Evolutionary conservation across 169 alveolate genomes (phyloP).

Genomic region (Plasmodium cynomolgi): DNA sequence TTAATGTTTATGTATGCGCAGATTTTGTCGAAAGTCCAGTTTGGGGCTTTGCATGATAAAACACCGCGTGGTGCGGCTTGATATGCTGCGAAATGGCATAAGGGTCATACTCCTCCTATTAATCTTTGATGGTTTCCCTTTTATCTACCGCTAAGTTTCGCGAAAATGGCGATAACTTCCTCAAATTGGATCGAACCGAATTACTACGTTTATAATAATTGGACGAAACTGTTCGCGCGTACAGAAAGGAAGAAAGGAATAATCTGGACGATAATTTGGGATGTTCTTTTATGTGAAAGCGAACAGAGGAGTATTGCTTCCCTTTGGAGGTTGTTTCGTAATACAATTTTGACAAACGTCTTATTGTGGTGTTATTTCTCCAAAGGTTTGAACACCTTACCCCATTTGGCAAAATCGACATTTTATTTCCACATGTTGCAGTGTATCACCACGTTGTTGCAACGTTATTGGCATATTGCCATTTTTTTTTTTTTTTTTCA

Average conservation of each 20-base stretch:
- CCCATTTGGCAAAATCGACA: background rate
- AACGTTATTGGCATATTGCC: background rate
- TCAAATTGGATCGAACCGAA: background rate
- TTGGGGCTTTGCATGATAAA: background rate
- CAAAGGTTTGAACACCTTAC: background rate
- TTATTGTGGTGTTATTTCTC: background rate
- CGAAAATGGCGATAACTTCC: background rate
- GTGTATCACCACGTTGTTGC: background rate
- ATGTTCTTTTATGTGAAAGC: background rate
- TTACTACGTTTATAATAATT: background rate
- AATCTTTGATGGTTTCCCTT: background rate
- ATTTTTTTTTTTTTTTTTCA: background rate
- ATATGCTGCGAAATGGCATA: background rate
- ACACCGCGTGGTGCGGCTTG: background rate
- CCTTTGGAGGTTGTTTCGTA: background rate
- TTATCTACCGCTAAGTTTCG: background rate
- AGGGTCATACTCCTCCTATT: background rate
- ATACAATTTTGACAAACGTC: background rate
- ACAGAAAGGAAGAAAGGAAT: background rate
- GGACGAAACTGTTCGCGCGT: background rate
- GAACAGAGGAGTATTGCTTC: background rate
- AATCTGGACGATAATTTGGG: background rate
- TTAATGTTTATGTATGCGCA: background rate
- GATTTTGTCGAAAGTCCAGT: conserved; percentile 1
- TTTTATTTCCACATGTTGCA: background rate